Evolutionary conservation across 306 rosid species (phyloP).

Genomic region (Corylus americana): DNA sequence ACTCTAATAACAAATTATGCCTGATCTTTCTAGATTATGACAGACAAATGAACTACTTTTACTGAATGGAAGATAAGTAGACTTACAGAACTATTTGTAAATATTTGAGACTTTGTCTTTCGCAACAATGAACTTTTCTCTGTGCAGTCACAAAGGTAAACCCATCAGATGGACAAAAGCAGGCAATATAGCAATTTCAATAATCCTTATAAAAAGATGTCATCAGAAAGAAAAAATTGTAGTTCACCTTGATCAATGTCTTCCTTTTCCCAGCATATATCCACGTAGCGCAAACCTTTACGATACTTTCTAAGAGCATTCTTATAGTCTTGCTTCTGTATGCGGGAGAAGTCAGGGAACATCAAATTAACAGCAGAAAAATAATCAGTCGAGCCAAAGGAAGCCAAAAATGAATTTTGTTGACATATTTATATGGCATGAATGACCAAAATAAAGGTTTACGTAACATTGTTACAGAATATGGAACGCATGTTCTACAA

Average conservation of each 20-base stretch:
- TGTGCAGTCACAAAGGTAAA: slow-evolving; percentile 21
- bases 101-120: slow-evolving; percentile 58
- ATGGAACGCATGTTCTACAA: not conserved
- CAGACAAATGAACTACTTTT: slow-evolving; percentile 1
- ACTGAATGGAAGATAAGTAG: slow-evolving; percentile 1
- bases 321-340: slow-evolving; percentile 50
- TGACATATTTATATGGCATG: not conserved
- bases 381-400: slow-evolving; percentile 1
- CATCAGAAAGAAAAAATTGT: not conserved
- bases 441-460: not conserved
- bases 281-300: slow-evolving; percentile 58
- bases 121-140: slow-evolving; percentile 47
- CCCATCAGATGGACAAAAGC: slow-evolving; percentile 21
- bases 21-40: not conserved
- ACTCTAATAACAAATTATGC: not conserved
- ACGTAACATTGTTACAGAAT: not conserved
- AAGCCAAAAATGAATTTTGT: not conserved
- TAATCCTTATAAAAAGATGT: not conserved
- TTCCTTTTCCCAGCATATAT: slow-evolving; percentile 59
- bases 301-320: slow-evolving; percentile 54
- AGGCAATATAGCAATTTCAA: slow-evolving; percentile 10
- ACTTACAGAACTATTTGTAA: slow-evolving; percentile 59
- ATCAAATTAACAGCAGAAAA: not conserved
- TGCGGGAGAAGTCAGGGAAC: not conserved
- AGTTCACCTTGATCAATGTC: slow-evolving; percentile 51